Conservation (phyloP, 352 stramenopile species). For the Phytopythium delawarense region DNA sequence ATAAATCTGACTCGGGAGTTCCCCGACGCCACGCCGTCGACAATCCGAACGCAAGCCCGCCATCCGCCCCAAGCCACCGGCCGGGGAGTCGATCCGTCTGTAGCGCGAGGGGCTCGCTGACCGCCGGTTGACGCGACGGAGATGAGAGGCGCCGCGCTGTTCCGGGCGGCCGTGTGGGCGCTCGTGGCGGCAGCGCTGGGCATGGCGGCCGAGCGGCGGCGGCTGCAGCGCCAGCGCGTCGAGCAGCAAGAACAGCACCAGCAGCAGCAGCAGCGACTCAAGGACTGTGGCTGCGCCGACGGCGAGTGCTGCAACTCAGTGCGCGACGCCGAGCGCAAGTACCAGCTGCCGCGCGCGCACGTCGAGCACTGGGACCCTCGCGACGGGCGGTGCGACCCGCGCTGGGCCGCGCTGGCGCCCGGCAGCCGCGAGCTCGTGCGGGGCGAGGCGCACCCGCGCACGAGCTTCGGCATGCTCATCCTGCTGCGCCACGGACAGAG, state of each 20-base stretch:
- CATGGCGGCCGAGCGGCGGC: constrained; percentile 26
- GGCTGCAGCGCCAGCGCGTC: constrained; percentile 16
- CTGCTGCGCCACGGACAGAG: constrained; percentile 81
- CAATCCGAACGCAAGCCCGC: neutral
- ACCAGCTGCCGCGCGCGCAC: constrained; percentile 68
- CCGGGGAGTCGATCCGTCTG: neutral
- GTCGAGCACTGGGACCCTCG: constrained; percentile 67
- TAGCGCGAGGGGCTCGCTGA: neutral
- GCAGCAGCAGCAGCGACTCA: constrained; percentile 10
- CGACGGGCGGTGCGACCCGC: constrained; percentile 46
- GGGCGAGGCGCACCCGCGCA: constrained; percentile 26
- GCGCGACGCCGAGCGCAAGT: constrained; percentile 47
- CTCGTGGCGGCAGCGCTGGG: constrained; percentile 15
- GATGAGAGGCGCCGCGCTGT: neutral
- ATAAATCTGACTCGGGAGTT: neutral
- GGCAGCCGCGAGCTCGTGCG: constrained; percentile 1
- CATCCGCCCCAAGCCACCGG: neutral
- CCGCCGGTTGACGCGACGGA: neutral
- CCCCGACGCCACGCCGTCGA: neutral
- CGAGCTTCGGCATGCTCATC: constrained; percentile 74
- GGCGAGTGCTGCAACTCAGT: constrained; percentile 78
- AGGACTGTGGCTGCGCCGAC: constrained; percentile 53
- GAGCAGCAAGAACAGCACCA: no score
- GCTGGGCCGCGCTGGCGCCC: constrained; percentile 50
- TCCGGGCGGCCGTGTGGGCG: constrained; percentile 11